These are phyloP conservation scores for Capsella bursapastoris DNA, from an alignment of 345 rosid genomes.

Conservation along the genomic window DNA sequence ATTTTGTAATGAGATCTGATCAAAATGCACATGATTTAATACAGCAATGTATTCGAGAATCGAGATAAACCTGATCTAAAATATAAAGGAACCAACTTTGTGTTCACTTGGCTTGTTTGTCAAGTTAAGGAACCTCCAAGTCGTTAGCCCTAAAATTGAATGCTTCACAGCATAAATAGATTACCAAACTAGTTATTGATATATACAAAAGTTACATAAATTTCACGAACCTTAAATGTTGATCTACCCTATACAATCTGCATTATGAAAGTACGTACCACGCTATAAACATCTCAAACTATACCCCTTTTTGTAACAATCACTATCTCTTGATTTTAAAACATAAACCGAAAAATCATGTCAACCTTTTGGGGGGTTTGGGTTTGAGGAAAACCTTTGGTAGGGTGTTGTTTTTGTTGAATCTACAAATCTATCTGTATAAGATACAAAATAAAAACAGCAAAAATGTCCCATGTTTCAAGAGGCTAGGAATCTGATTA, in stretches of 20 bases:
- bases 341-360: not conserved
- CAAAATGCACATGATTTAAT: too few species aligned
- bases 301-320: constrained; percentile 22
- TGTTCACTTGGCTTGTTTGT: not conserved
- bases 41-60: too few species aligned
- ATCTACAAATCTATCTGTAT: constrained; percentile 45
- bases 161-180: not conserved
- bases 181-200: constrained; percentile 31
- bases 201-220: constrained; percentile 29
- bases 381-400: constrained; percentile 18
- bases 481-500: constrained; percentile 28
- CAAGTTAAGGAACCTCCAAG: not conserved
- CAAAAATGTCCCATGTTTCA: constrained; percentile 21
- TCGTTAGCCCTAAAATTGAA: constrained; percentile 26
- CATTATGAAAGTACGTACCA: constrained; percentile 13
- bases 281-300: constrained; percentile 15
- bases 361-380: not conserved
- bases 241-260: constrained; percentile 28
- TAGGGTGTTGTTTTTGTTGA: constrained; percentile 11
- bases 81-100: too few species aligned
- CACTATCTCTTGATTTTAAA: constrained; percentile 15
- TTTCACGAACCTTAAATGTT: constrained; percentile 19
- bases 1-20: too few species aligned
- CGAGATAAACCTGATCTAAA: too few species aligned
- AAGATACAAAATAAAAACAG: constrained; percentile 23